phyloP scores from a whole-genome alignment of 23 red algal species.

The Cyanidioschyzon merolae region DNA sequence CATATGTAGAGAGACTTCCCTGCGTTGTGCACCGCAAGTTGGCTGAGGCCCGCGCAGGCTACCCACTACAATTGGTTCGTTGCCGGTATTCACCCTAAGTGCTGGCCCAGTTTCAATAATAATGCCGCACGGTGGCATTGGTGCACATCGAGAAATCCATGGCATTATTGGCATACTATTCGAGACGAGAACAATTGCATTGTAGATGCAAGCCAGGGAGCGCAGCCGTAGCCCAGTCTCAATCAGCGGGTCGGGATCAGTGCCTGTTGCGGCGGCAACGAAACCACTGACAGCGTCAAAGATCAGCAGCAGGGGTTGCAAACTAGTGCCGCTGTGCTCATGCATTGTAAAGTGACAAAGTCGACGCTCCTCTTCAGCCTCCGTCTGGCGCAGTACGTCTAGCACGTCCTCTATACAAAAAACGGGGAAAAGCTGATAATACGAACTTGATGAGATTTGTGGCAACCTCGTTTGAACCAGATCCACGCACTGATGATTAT shows the following conservation, averaged over 20 bases:
- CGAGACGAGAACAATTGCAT: neutral
- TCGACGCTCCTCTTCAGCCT: neutral
- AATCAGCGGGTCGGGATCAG: neutral
- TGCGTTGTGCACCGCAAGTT: too few relatives aligned
- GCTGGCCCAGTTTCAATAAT: neutral
- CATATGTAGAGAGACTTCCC: too few relatives aligned
- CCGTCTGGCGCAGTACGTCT: neutral
- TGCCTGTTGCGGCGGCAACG: neutral
- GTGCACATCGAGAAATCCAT: neutral
- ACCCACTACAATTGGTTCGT: neutral
- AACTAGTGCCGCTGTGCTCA: neutral
- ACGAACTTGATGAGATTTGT: too few relatives aligned
- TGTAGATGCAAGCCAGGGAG: neutral
- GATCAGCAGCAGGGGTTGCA: slow-evolving; percentile 1
- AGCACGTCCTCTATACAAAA: neutral
- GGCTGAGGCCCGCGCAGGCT: too few relatives aligned
- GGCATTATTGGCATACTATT: neutral
- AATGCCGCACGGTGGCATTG: neutral
- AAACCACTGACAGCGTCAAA: neutral
- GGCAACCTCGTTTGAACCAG: neutral
- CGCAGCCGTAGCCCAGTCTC: neutral
- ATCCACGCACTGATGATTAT: neutral
- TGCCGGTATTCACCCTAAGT: neutral
- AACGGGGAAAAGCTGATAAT: too few relatives aligned
- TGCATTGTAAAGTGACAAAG: neutral